These are phyloP conservation scores for Pseudogymnoascus pannorum DNA, from an alignment of 2,329 filamentous ascomycete species.

Conservation along the genomic window DNA sequence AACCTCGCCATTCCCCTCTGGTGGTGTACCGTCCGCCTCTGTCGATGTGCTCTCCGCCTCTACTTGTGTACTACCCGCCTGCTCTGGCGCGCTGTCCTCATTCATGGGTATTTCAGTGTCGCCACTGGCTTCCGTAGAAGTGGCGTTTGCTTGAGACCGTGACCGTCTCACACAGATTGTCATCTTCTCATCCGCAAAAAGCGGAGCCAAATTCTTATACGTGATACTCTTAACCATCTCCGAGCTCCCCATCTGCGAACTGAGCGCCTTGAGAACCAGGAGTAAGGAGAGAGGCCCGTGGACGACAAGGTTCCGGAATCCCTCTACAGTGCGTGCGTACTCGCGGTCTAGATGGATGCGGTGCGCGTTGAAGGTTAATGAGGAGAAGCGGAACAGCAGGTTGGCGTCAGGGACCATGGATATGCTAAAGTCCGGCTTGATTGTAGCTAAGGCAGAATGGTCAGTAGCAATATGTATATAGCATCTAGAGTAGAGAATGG, in stretches of 20 bases:
- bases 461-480: neutral
- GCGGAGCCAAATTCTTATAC: constrained; percentile 75
- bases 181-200: constrained; percentile 68
- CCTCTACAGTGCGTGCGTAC: constrained; percentile 65
- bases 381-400: constrained; percentile 84
- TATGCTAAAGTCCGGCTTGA: constrained; percentile 45
- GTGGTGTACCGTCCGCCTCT: constrained; percentile 33
- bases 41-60: constrained; percentile 34
- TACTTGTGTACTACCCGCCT: constrained; percentile 32
- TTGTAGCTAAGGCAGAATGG: constrained; percentile 13
- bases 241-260: constrained; percentile 34
- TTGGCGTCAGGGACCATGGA: constrained; percentile 57
- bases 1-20: constrained; percentile 11
- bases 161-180: constrained; percentile 57
- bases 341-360: constrained; percentile 74
- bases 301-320: constrained; percentile 67
- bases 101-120: constrained; percentile 27
- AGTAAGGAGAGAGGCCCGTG: constrained; percentile 79
- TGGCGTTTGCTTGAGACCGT: neutral
- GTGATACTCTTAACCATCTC: constrained; percentile 49
- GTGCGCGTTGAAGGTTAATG: constrained; percentile 88
- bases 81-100: constrained; percentile 32
- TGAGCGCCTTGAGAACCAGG: constrained; percentile 64
- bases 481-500: neutral
- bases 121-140: neutral